Evolutionary conservation across 1,139 yeast species (phyloP).

Genomic region (Citeromyces hawaiiensis): DNA sequence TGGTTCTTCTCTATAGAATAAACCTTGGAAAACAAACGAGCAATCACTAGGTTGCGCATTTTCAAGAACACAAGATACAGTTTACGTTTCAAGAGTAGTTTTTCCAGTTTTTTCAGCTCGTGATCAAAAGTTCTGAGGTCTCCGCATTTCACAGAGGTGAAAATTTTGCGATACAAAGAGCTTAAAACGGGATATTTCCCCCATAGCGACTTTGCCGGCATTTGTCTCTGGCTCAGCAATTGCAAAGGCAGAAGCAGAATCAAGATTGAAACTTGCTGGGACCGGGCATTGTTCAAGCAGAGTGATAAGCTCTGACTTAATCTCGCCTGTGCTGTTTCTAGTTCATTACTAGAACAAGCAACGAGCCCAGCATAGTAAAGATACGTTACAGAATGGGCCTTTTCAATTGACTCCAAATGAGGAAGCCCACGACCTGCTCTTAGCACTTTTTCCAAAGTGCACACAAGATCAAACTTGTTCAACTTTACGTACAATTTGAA

Average conservation of each 20-base stretch:
- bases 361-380: conserved; percentile 56
- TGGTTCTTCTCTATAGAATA: conserved; percentile 21
- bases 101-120: conserved; percentile 29
- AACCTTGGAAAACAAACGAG: conserved; percentile 38
- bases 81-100: conserved; percentile 41
- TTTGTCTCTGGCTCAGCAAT: conserved; percentile 25
- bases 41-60: conserved; percentile 35
- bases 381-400: conserved; percentile 44
- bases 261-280: conserved; percentile 27
- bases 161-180: conserved; percentile 33
- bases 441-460: conserved; percentile 65
- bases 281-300: conserved; percentile 15
- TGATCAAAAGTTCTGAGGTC: conserved; percentile 35
- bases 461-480: conserved; percentile 63
- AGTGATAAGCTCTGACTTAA: conserved; percentile 33
- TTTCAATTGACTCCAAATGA: conserved; percentile 26
- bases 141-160: conserved; percentile 39
- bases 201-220: conserved; percentile 31
- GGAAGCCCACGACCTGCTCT: conserved; percentile 46
- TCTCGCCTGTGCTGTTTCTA: conserved; percentile 31
- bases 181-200: conserved; percentile 26
- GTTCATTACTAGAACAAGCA: conserved; percentile 50
- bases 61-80: conserved; percentile 50
- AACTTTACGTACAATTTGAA: conserved; percentile 62
- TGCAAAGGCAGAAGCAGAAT: conserved; percentile 42